Base-by-base conservation (phyloP, 2,329 filamentous ascomycete genomes). In the Zalaria obscura region DNA sequence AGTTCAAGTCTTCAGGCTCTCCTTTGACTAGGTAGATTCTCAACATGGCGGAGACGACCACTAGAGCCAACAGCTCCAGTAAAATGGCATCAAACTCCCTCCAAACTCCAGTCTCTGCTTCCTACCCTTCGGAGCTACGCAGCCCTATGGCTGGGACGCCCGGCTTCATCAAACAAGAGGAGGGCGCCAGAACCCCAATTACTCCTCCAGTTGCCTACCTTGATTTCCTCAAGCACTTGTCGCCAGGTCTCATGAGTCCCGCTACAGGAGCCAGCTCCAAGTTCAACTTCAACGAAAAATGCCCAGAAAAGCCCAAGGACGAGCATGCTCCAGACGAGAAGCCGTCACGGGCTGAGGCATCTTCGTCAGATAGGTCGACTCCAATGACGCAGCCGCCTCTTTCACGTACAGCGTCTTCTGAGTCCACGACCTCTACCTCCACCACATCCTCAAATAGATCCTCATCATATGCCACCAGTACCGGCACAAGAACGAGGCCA, bases 121-220 rank as follows among this genome's bases (percentile, higher is more conserved):
- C 64, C 27, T 70, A 69, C 45, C 67, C 67, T 5, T 70, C 67
- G 4, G 67, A 70, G 54, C 54, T 70, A 41, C 54, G 73, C 50
- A 88, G 80, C 49, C 83, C 83, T 38, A 70, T 83, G 55, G 78
- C 78, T 38, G 67, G 66, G 39, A 69, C 70, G 37, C 68, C 75
- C 18, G 65, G 70, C 41, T 70, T 73, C 52, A 75, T 88, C 68
- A 89, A 88, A 61, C 66, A 66, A 41, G 73, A 82, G 51, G 70
- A 81, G 43, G 73, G 78, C 45, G 63, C 70, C 36, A 81, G 78
- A 64, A 95, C 88, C 4, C 88, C 88, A 38, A 93, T 96, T 60
- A 93, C 83, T 40, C 89, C 89, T 40, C 89, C 89, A 3, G 70
- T 75, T 25, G 88, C 89, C 44, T 96, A 96, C 59, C 81, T 85